A percentile compares a stretch with the other conserved stretches of the same genome.
Evolutionary conservation across 345 rosid genomes (phyloP).

Genomic region (Anastatica hierochuntica): DNA sequence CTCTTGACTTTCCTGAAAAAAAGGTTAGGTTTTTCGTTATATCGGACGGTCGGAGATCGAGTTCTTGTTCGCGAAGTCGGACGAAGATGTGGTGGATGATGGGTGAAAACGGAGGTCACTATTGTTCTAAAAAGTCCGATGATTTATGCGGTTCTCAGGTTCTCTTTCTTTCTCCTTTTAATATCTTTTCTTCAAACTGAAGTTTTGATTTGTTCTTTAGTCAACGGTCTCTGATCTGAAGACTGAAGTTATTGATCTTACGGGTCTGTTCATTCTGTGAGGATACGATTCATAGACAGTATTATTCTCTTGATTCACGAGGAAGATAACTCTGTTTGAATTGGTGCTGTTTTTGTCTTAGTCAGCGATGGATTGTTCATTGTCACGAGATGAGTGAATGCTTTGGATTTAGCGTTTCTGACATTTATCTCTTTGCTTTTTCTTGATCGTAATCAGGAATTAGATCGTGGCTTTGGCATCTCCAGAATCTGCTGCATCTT

Average conservation of each 20-base stretch:
- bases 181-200: not conserved
- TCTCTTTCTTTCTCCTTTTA: slow-evolving; percentile 22
- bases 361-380: not conserved
- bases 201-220: not conserved
- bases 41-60: slow-evolving; percentile 8
- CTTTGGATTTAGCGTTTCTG: not conserved
- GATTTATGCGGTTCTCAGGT: slow-evolving; percentile 84
- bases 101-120: slow-evolving; percentile 85
- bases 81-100: slow-evolving; percentile 98
- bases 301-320: too few species aligned
- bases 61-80: slow-evolving; percentile 12
- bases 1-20: too few species aligned
- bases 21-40: not conserved
- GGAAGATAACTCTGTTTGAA: not conserved
- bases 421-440: not conserved
- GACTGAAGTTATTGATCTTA: slow-evolving; percentile 11
- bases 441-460: slow-evolving; percentile 53
- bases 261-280: not conserved
- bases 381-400: not conserved
- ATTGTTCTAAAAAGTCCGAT: slow-evolving; percentile 87
- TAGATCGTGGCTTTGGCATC: slow-evolving; percentile 61
- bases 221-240: slow-evolving; percentile 6
- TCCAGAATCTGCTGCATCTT: slow-evolving; percentile 82
- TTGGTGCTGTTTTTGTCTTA: not conserved
- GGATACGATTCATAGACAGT: not conserved